Evolutionary conservation across 139 green algal species (phyloP).

Genomic region (Dunaliella primolecta): DNA sequence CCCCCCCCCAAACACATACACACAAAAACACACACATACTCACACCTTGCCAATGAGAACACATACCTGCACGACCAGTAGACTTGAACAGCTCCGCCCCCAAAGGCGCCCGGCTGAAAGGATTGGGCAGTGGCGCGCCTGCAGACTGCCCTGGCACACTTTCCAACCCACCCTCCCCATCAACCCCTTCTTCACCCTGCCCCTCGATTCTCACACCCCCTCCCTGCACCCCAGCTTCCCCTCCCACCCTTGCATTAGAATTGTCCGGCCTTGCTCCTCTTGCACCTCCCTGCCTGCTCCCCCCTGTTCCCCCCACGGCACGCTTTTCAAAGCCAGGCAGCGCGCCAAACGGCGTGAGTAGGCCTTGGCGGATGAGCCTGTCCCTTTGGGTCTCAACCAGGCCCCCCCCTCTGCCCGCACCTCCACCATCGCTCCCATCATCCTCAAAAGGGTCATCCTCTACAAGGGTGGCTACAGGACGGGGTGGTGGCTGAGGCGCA

Average conservation of each 20-base stretch:
- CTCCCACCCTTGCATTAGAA: neutral
- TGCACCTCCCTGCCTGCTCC: neutral
- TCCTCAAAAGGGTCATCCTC: conserved; percentile 6
- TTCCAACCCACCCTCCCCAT: neutral
- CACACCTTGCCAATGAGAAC: no score
- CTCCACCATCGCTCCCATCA: neutral
- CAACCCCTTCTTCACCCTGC: neutral
- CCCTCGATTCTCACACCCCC: no score
- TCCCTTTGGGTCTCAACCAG: conserved; percentile 85
- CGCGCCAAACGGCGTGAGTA: conserved; percentile 84
- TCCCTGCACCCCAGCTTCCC: neutral
- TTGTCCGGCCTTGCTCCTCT: neutral
- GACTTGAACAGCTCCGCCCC: neutral
- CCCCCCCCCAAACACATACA: no score
- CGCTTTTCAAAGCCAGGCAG: conserved; percentile 75
- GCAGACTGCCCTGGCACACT: neutral
- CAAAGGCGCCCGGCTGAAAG: neutral
- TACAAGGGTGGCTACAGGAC: neutral
- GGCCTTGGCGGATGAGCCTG: conserved; percentile 73
- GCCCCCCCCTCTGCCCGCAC: neutral
- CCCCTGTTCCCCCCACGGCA: conserved; percentile 24
- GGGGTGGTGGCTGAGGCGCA: neutral
- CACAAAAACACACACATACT: no score
- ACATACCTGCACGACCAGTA: neutral
- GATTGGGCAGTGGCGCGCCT: neutral